Conservation (phyloP, 169 alveolate genomes). For the Eimeria necatrix region DNA sequence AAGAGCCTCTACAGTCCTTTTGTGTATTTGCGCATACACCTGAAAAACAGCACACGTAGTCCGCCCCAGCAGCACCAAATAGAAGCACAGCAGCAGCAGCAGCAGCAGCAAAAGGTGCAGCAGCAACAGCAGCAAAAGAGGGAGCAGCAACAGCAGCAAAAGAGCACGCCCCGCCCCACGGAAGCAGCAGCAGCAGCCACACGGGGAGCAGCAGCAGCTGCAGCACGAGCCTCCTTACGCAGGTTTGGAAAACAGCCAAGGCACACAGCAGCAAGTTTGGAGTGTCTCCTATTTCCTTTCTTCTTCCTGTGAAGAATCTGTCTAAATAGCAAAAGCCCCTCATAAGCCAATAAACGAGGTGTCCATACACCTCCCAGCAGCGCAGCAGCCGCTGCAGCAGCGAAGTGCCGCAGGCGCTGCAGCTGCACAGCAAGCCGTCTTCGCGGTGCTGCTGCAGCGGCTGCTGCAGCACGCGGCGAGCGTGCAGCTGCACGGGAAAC, state of each 20-base stretch:
- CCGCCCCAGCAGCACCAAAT: not conserved
- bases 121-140: not conserved
- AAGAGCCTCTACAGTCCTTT: conserved; percentile 43
- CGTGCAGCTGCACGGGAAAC: not conserved
- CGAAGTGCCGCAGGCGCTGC: conserved; percentile 33
- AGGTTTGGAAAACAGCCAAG: conserved; percentile 41
- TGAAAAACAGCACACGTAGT: not conserved
- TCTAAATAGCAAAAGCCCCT: conserved; percentile 40
- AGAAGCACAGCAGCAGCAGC: conserved; percentile 15
- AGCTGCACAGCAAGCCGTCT: conserved; percentile 16
- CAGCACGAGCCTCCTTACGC: conserved; percentile 37
- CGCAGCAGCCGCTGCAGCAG: conserved; percentile 76
- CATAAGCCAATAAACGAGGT: conserved; percentile 35
- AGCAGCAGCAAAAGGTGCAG: not conserved
- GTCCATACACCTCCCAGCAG: conserved; percentile 71
- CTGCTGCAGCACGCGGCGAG: not conserved
- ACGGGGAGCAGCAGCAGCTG: not conserved
- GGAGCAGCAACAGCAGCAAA: not conserved
- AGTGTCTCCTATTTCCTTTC: conserved; percentile 51
- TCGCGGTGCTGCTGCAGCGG: not conserved
- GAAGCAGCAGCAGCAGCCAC: conserved; percentile 42
- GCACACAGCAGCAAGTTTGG: conserved; percentile 30
- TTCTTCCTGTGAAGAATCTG: conserved; percentile 23
- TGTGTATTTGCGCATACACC: conserved; percentile 59
- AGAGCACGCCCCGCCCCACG: not conserved